A percentile compares a stretch with the other conserved stretches of the same genome.
These are phyloP conservation scores for Jatropha curcas DNA, from an alignment of 345 rosid species.

Conservation along the genomic window DNA sequence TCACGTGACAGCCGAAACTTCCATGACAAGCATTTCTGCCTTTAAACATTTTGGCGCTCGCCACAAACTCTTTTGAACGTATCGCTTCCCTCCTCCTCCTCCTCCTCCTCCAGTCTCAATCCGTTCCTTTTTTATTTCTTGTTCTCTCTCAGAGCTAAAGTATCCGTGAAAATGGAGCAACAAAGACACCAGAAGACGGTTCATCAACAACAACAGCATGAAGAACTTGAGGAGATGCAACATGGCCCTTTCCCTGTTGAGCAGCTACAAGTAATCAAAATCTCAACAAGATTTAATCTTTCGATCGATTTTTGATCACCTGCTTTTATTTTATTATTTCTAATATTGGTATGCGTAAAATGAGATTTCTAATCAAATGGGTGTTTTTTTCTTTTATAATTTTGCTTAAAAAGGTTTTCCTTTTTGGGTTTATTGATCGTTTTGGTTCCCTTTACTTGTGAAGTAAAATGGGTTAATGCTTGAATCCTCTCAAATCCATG, in stretches of 20 bases:
- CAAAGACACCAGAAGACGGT: conserved; percentile 36
- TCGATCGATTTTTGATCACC: neutral
- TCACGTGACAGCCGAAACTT: neutral
- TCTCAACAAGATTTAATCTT: neutral
- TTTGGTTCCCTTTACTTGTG: neutral
- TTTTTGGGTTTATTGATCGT: neutral
- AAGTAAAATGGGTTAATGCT: conserved; percentile 3
- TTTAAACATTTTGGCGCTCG: neutral
- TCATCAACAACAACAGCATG: conserved; percentile 30
- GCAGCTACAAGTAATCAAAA: conserved; percentile 51
- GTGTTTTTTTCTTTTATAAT: neutral
- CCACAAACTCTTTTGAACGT: conserved; percentile 5
- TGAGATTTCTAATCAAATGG: neutral
- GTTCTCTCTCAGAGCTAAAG: neutral
- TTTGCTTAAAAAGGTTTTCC: neutral
- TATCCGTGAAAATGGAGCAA: conserved; percentile 36
- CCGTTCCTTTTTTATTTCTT: neutral
- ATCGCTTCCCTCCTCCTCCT: conserved; percentile 23
- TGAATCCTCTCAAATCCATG: neutral
- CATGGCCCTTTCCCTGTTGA: conserved; percentile 62
- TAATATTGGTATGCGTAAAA: neutral
- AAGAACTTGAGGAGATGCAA: conserved; percentile 44
- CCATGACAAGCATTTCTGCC: neutral
- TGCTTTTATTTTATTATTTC: neutral
- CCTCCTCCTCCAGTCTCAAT: too few relatives aligned